Conservation (phyloP, 2,329 filamentous ascomycete species). For the Verticillium albo-atrum region DNA sequence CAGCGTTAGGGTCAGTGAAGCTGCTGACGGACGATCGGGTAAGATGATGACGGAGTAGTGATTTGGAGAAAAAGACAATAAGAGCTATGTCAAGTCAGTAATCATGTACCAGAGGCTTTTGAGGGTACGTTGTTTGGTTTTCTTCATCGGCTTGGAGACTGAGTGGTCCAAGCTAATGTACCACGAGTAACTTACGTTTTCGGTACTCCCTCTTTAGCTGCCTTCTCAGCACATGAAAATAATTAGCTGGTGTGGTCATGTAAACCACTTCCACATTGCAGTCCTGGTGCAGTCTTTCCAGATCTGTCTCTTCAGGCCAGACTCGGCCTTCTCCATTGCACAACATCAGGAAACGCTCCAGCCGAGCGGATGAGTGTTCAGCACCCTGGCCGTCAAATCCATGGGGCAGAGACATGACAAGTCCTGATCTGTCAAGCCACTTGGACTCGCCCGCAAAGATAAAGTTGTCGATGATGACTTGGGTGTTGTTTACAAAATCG, state of each 20-base stretch:
- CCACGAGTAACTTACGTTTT: slow-evolving; percentile 85
- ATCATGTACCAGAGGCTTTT: no score
- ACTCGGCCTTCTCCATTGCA: slow-evolving; percentile 94
- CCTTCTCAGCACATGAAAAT: slow-evolving; percentile 92
- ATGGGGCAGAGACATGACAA: slow-evolving; percentile 94
- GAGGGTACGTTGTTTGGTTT: no score
- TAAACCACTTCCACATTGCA: slow-evolving; percentile 98
- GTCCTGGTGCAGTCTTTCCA: slow-evolving; percentile 95
- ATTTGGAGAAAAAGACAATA: slow-evolving; percentile 97
- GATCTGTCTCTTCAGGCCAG: slow-evolving; percentile 62
- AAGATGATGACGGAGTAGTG: slow-evolving; percentile 86
- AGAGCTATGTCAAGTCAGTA: slow-evolving; percentile 56
- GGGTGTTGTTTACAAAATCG: slow-evolving; percentile 98
- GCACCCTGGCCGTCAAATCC: slow-evolving; percentile 98
- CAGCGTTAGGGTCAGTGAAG: slow-evolving; percentile 79
- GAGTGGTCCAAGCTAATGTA: no score
- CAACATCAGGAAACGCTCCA: slow-evolving; percentile 94
- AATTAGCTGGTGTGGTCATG: slow-evolving; percentile 91
- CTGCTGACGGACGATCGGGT: slow-evolving; percentile 85
- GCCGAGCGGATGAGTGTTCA: slow-evolving; percentile 94
- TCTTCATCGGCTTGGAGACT: no score
- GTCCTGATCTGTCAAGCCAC: slow-evolving; percentile 95
- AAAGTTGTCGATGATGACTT: slow-evolving; percentile 98
- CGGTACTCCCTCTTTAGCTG: slow-evolving; percentile 99
- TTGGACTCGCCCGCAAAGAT: slow-evolving; percentile 95